Evolutionary conservation across 2,329 filamentous ascomycete species (phyloP).

Genomic region (Phoma herbarum): DNA sequence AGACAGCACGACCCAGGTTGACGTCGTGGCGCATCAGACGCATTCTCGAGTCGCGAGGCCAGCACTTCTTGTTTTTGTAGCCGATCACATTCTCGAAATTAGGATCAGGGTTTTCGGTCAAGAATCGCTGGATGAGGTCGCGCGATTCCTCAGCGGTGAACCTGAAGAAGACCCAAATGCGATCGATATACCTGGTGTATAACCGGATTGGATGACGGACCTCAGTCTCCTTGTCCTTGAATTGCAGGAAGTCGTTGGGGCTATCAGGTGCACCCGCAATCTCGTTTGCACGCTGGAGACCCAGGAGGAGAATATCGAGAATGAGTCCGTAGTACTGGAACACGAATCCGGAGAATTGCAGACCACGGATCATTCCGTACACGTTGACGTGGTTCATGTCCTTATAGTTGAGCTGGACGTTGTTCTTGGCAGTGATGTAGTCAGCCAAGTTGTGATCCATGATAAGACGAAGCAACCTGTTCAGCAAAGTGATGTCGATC

Average conservation of each 20-base stretch:
- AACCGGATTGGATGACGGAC: slow-evolving; percentile 92
- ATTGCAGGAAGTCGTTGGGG: slow-evolving; percentile 97
- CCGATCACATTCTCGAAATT: slow-evolving; percentile 99
- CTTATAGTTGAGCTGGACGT: slow-evolving; percentile 98
- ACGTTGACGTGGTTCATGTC: slow-evolving; percentile 99
- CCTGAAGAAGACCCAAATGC: slow-evolving; percentile 96
- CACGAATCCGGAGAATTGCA: slow-evolving; percentile 98
- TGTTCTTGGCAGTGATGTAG: slow-evolving; percentile 99
- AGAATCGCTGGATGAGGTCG: slow-evolving; percentile 94
- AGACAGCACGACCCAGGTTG: slow-evolving; percentile 94
- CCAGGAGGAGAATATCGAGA: slow-evolving; percentile 89
- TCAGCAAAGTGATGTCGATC: slow-evolving; percentile 94
- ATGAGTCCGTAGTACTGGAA: slow-evolving; percentile 99
- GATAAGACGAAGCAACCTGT: slow-evolving; percentile 89
- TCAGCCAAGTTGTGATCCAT: slow-evolving; percentile 99
- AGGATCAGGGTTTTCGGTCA: slow-evolving; percentile 97
- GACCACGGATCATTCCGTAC: slow-evolving; percentile 96
- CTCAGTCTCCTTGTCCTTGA: slow-evolving; percentile 91
- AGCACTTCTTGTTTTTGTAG: slow-evolving; percentile 99
- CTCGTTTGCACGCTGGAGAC: slow-evolving; percentile 94
- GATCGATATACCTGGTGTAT: slow-evolving; percentile 98
- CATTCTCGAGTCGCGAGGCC: slow-evolving; percentile 98
- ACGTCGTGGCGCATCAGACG: slow-evolving; percentile 98
- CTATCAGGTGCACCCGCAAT: slow-evolving; percentile 93
- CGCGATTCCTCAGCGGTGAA: slow-evolving; percentile 94